Evolutionary conservation across 768 basidiomycete genomes (phyloP), one percentile per base, ranked within the genome.

Genomic region (Leccinum obscurum): DNA sequence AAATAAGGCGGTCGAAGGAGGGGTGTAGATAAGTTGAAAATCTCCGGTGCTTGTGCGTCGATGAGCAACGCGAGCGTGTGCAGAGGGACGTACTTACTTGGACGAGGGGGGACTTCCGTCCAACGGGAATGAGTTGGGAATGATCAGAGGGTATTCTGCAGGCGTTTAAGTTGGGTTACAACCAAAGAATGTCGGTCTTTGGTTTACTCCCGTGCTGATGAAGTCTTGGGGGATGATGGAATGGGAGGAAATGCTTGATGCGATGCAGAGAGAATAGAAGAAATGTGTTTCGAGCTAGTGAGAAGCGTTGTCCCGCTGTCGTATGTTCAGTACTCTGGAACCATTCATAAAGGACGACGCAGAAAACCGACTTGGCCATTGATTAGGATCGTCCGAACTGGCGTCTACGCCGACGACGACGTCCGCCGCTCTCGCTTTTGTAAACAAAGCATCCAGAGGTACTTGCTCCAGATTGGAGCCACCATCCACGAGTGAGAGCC

Each of bases 361-460:
- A 10, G 20, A 11, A 50, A 67, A 65, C 80, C 67, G 67, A 86
- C 89, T 92, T 59, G 87, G 86, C 84, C 86, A 95, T 58, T 73
- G 78, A 54, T 84, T 78, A 0, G 55, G n/a, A 57, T 82, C 80
- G 63, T 90, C 87, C 1, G 83, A 76, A 63, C 84, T 82, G 24
- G 81, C 82, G 67, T 95, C 93, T n/a, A 92, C 75, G 0, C 88
- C 89, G 15, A 95, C 77, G 64, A 95, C 83, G 4, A 89, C 83
- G 67, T 95, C 93, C 46, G 93, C 66, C 0, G 70, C 78, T 53
- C 93, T 81, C 1, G 83, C 80, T 52, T 84, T 87, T 28, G 92
- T 85, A 56, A 94, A 80, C 28, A 92, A 74, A 1, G 88, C 87
- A 20, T 83, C 85, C 26, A 89, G 77, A 0, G 93, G 93, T 7